Conservation (phyloP, 805 yeast species). For the Metschnikowia orientalis region DNA sequence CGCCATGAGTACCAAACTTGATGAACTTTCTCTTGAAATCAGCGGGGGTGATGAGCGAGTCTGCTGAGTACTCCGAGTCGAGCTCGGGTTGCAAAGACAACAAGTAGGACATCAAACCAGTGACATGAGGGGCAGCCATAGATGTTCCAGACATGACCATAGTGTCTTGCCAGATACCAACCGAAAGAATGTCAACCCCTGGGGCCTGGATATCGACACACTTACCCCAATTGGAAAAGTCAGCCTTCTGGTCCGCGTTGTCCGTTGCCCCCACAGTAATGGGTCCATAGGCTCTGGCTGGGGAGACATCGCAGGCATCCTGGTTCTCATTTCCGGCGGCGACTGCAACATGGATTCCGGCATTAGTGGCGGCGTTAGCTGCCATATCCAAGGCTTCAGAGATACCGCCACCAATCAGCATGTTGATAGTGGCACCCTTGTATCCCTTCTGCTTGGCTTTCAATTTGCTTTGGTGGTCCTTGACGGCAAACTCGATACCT, state of each 20-base stretch:
- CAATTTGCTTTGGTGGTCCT: constrained; percentile 55
- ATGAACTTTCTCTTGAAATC: constrained; percentile 41
- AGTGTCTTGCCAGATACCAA: constrained; percentile 15
- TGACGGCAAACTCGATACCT: constrained; percentile 83
- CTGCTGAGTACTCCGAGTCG: constrained; percentile 26
- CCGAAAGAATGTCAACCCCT: constrained; percentile 79
- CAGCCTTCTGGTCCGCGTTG: constrained; percentile 83
- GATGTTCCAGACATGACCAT: constrained; percentile 63
- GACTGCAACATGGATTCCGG: constrained; percentile 89
- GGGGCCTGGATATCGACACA: constrained; percentile 98
- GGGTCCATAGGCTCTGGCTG: constrained; percentile 80
- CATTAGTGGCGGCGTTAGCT: constrained; percentile 81
- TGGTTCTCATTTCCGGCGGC: constrained; percentile 96
- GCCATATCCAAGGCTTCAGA: constrained; percentile 84
- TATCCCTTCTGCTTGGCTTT: constrained; percentile 56
- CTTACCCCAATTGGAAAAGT: constrained; percentile 90
- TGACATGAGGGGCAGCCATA: constrained; percentile 74
- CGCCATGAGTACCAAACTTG: constrained; percentile 44
- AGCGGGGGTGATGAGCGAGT: constrained; percentile 39
- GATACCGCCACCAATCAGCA: constrained; percentile 93
- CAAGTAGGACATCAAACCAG: constrained; percentile 58
- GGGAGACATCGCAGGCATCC: constrained; percentile 90
- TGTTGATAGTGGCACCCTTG: constrained; percentile 85
- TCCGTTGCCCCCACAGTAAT: constrained; percentile 96
- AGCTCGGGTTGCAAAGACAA: constrained; percentile 26